These are phyloP conservation scores for Mycosphaerella sp. DNA, from an alignment of 2,329 filamentous ascomycete genomes.

Conservation along the genomic window DNA sequence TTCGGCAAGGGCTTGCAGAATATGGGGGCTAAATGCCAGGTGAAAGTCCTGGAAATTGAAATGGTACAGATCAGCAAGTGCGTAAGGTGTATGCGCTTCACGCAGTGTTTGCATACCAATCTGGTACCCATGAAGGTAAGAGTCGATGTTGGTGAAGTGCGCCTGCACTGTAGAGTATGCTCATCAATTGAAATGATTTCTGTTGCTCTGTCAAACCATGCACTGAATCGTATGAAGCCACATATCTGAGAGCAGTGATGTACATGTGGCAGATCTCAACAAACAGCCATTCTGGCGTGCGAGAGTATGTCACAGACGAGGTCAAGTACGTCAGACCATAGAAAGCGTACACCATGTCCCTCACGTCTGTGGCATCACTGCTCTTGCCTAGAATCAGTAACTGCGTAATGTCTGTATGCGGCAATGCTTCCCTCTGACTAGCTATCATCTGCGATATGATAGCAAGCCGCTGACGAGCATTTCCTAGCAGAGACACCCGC, in stretches of 20 bases:
- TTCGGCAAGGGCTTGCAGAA: slow-evolving; percentile 23
- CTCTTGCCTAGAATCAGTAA: slow-evolving; percentile 30
- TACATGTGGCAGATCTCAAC: slow-evolving; percentile 27
- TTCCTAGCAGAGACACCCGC: slow-evolving; percentile 27
- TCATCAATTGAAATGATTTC: slow-evolving; percentile 29
- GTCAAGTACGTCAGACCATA: slow-evolving; percentile 27
- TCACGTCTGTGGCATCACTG: slow-evolving; percentile 28
- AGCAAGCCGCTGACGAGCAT: slow-evolving; percentile 29
- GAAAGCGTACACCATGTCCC: slow-evolving; percentile 32
- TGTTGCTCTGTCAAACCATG: slow-evolving; percentile 23
- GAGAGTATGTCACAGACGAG: slow-evolving; percentile 25
- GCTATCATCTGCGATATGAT: slow-evolving; percentile 31
- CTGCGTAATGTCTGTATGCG: slow-evolving; percentile 30
- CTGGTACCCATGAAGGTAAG: slow-evolving; percentile 34
- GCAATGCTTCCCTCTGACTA: slow-evolving; percentile 23
- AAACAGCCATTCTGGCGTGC: slow-evolving; percentile 23
- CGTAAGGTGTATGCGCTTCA: not conserved
- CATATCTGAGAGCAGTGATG: slow-evolving; percentile 24
- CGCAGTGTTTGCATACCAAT: slow-evolving; percentile 4
- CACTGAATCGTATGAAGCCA: slow-evolving; percentile 23
- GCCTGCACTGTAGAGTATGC: slow-evolving; percentile 30
- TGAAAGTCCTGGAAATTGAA: slow-evolving; percentile 15
- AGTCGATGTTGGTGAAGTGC: slow-evolving; percentile 27
- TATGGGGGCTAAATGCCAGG: slow-evolving; percentile 29
- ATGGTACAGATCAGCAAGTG: slow-evolving; percentile 10